Conservation (phyloP, 2,329 filamentous ascomycete genomes). For the Sordariomycetes sp. region DNA sequence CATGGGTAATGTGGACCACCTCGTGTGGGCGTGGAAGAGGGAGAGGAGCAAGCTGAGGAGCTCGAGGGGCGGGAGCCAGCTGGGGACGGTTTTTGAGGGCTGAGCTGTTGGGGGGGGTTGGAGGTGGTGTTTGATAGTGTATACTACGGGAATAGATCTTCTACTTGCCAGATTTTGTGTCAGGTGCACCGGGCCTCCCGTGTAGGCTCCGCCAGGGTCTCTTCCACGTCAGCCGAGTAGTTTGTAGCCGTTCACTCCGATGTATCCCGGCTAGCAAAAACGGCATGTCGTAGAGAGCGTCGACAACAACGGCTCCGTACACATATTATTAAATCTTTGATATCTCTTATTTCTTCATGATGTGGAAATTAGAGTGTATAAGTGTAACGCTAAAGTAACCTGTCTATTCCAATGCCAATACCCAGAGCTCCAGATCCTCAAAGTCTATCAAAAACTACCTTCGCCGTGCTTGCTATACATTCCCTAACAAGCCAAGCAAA, state of each 20-base stretch:
- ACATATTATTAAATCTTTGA: too few species aligned
- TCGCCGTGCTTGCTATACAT: neutral
- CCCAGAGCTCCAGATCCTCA: neutral
- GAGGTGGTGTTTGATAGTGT: neutral
- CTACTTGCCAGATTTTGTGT: neutral
- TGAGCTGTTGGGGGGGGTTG: neutral
- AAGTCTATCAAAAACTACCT: neutral
- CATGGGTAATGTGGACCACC: slow-evolving; percentile 71
- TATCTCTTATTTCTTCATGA: too few species aligned
- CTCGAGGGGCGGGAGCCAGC: slow-evolving; percentile 8
- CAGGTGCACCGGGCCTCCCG: neutral
- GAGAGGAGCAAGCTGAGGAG: slow-evolving; percentile 24
- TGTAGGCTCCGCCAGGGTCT: too few species aligned
- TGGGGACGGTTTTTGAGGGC: slow-evolving; percentile 10
- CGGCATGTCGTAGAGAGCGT: too few species aligned
- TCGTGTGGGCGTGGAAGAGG: slow-evolving; percentile 49
- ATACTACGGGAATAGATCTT: neutral
- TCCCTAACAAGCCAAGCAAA: neutral
- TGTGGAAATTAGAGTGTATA: neutral
- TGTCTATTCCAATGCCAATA: neutral
- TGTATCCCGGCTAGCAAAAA: too few species aligned
- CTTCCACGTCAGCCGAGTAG: too few species aligned
- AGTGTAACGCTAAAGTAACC: neutral
- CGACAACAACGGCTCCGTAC: too few species aligned
- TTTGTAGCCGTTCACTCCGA: too few species aligned